Base-by-base conservation (phyloP, 2,329 filamentous ascomycete species). In the Aureobasidium melanogenum region DNA sequence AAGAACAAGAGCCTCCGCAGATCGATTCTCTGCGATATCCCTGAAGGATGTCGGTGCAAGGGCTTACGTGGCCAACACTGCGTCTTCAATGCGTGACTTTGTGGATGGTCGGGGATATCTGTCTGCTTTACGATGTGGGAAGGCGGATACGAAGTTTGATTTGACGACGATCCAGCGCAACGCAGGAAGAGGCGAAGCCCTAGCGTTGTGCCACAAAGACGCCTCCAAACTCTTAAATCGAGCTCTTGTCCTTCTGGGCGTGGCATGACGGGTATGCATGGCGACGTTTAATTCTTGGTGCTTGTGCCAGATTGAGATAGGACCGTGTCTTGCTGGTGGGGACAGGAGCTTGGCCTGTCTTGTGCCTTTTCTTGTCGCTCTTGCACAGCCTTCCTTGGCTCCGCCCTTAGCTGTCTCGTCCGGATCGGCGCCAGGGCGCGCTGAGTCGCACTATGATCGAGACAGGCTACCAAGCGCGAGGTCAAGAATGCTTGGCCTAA, bases 401-500 rank as follows among this genome's bases (percentile, higher is more conserved):
- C 22, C 12, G 22, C 30, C 15, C 51, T 55, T 55, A 43, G 51
- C 50, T 54, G 50, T 54, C 50, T 39, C 36, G 36, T 28, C 19
- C 14, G 17, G 50, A 54, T 54, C 50, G 50, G 50, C 50, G 50
- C 50, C 36, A 54, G 50, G 30, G 34, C 34, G 34, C 34, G 28
- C 38, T n/a, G n/a, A 34, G 30, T 19, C 36, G 36, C 50, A 19
- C 39, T 56, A 56, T 38, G 54, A 57, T 57, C 41, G 39, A 46
- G 41, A 57, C 30, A 47, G 54, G 41, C 19, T 10, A 41, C 41
- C 54, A 57, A 57, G 41, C 41, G 54, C 54, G 54, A 57, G 54
- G 54, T 57, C 54, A 57, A 57, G 54, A 57, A 57, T 57, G 54
- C 54, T 57, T 57, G 54, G 41, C 54, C 41, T 47, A 34, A n/a